phyloP scores from a whole-genome alignment of 2,329 filamentous ascomycete genomes.

The Talaromyces islandicus region DNA sequence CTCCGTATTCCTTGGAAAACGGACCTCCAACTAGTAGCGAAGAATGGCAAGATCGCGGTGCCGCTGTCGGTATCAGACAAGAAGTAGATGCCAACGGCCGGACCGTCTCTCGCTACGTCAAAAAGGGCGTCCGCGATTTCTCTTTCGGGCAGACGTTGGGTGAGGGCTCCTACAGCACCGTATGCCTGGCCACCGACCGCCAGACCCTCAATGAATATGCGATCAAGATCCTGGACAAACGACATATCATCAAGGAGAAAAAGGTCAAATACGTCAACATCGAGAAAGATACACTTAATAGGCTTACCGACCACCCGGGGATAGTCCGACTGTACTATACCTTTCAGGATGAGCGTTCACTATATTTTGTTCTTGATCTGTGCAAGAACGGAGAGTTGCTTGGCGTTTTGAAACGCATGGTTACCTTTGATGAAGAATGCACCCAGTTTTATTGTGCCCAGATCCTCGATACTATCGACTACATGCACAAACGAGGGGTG shows the following conservation, averaged over 20 bases:
- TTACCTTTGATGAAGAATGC: slow-evolving; percentile 92
- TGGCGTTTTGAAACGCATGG: slow-evolving; percentile 87
- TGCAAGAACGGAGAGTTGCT: slow-evolving; percentile 88
- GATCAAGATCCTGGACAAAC: slow-evolving; percentile 96
- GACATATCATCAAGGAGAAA: slow-evolving; percentile 99
- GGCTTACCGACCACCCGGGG: slow-evolving; percentile 90
- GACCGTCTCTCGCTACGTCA: slow-evolving; percentile 74
- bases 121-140: slow-evolving; percentile 97
- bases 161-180: slow-evolving; percentile 96
- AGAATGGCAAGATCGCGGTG: slow-evolving; percentile 93
- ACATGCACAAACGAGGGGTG: slow-evolving; percentile 94
- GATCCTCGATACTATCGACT: slow-evolving; percentile 92
- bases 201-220: slow-evolving; percentile 95
- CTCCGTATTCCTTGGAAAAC: slow-evolving; percentile 52
- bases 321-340: slow-evolving; percentile 97
- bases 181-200: slow-evolving; percentile 85
- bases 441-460: slow-evolving; percentile 91
- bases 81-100: slow-evolving; percentile 83
- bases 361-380: slow-evolving; percentile 95
- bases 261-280: slow-evolving; percentile 99
- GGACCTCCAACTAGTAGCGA: slow-evolving; percentile 64
- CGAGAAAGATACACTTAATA: slow-evolving; percentile 95
- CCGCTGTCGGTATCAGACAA: slow-evolving; percentile 74
- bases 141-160: slow-evolving; percentile 85
- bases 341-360: slow-evolving; percentile 90